Percentiles rank a stretch among this genome's conserved stretches.
phyloP scores from a whole-genome alignment of 1,284 basidiomycete genomes.

The Leccinum griseonigrum region DNA sequence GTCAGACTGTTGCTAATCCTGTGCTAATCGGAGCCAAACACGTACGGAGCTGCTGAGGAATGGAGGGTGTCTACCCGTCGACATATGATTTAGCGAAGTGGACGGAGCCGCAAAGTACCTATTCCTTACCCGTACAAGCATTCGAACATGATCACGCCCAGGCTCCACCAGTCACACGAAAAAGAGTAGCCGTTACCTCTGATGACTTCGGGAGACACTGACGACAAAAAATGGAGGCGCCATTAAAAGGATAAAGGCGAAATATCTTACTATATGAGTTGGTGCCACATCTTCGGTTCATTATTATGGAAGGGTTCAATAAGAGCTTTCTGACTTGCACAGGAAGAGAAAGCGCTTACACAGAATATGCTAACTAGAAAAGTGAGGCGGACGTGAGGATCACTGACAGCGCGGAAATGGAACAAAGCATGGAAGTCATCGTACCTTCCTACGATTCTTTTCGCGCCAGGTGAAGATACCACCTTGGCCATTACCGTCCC shows the following conservation, averaged over 20 bases:
- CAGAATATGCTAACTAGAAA: constrained; percentile 84
- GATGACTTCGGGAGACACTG: constrained; percentile 95
- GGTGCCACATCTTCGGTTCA: constrained; percentile 66
- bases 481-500: constrained; percentile 69
- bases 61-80: constrained; percentile 74
- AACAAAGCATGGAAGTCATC: constrained; percentile 19
- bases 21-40: constrained; percentile 18
- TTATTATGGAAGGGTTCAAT: constrained; percentile 26
- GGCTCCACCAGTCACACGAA: constrained; percentile 97
- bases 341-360: constrained; percentile 54
- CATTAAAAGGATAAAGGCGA: constrained; percentile 26
- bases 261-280: constrained; percentile 83
- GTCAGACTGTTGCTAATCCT: constrained; percentile 20
- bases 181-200: constrained; percentile 91
- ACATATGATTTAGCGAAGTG: constrained; percentile 26
- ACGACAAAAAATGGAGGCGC: constrained; percentile 28
- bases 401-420: constrained; percentile 25
- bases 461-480: constrained; percentile 93
- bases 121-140: constrained; percentile 78
- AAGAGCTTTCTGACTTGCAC: constrained; percentile 15
- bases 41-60: constrained; percentile 87
- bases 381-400: constrained; percentile 18
- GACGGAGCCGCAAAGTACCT: constrained; percentile 25
- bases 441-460: constrained; percentile 84
- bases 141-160: constrained; percentile 92